Evolutionary conservation across 371 early-diverging fungal species (phyloP).

Genomic region (Lichtheimia hyalospora): DNA sequence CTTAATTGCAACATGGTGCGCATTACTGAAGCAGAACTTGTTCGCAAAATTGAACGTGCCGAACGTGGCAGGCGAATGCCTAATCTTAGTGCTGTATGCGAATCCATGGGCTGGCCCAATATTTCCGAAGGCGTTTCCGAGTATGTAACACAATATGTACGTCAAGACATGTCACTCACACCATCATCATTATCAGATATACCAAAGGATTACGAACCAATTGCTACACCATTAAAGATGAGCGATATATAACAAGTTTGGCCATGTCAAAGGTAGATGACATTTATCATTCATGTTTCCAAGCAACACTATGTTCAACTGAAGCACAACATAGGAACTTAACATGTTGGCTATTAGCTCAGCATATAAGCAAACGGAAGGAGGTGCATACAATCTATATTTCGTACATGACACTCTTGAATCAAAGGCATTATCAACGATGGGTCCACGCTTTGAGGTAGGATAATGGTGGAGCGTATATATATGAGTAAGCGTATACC

Average conservation of each 20-base stretch:
- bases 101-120: conserved; percentile 24
- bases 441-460: conserved; percentile 22
- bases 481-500: too few species aligned
- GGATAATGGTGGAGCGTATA: neutral
- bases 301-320: too few species aligned
- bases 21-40: conserved; percentile 13
- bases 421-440: conserved; percentile 2
- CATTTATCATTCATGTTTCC: too few species aligned
- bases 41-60: conserved; percentile 1
- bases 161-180: neutral
- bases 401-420: conserved; percentile 27
- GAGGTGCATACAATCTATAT: conserved; percentile 14
- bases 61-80: conserved; percentile 29
- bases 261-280: too few species aligned
- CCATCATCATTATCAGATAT: conserved; percentile 8
- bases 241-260: conserved; percentile 22
- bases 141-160: conserved; percentile 7
- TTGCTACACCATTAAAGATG: conserved; percentile 13
- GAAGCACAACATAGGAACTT: conserved; percentile 1
- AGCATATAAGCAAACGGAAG: conserved; percentile 12
- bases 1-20: conserved; percentile 19
- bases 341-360: conserved; percentile 32
- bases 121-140: conserved; percentile 30
- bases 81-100: conserved; percentile 19
- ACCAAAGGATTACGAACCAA: conserved; percentile 27